These are phyloP conservation scores for Ambispora gerdemannii DNA, from an alignment of 192 early-diverging fungal species.

Conservation along the genomic window DNA sequence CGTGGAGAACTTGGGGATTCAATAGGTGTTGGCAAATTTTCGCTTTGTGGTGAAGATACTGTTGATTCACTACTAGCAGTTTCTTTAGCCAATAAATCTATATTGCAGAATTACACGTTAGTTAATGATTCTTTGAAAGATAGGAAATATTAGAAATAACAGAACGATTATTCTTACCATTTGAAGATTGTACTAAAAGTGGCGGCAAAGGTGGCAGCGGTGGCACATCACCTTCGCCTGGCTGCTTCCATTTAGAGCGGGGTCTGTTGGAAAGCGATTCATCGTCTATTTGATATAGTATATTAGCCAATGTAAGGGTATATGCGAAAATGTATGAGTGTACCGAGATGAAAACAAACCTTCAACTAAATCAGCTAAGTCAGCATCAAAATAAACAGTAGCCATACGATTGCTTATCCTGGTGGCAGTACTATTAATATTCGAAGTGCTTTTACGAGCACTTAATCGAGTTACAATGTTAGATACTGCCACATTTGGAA, in stretches of 20 bases:
- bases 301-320: no score
- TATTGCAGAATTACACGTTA: no score
- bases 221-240: not conserved
- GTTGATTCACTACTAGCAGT: not conserved
- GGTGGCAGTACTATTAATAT: not conserved
- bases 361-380: not conserved
- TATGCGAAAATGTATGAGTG: no score
- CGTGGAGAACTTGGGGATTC: not conserved
- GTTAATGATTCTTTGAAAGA: no score
- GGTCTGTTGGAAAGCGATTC: not conserved
- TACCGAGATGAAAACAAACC: no score
- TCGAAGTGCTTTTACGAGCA: no score
- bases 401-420: not conserved
- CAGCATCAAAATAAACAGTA: not conserved
- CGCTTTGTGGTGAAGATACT: not conserved
- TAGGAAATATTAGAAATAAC: no score
- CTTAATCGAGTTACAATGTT: no score
- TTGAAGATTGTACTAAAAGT: not conserved
- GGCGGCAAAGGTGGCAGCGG: not conserved
- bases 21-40: not conserved
- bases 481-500: no score
- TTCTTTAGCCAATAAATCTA: not conserved
- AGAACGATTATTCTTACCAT: not conserved
- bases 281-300: no score
- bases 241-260: not conserved